Evolutionary conservation across 352 stramenopile species (phyloP), one percentile per base, ranked within the genome.

Genomic region (Phytophthora brassicae): DNA sequence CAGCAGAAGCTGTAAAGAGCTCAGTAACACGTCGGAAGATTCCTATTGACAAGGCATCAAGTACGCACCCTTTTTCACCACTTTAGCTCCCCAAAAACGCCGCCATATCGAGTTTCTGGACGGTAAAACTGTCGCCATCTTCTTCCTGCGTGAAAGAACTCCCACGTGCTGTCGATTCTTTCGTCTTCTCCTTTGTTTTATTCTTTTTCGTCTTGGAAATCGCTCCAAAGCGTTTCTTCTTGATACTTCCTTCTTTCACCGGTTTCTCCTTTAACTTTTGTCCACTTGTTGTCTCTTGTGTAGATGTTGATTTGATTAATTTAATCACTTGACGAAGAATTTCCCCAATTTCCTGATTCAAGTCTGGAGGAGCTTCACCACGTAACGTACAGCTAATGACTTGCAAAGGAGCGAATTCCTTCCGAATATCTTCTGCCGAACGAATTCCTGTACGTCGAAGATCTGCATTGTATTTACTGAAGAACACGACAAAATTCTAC

Each of bases 61-160:
- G 4, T 31, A 23, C 24, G 19, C 55, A 42, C 39, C 22, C 11
- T 28, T n/a, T n/a, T 47, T n/a, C 14, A 41, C 4, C 28, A 24
- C 56, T 66, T n/a, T 65, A 76, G 51, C 26, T 66, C 16, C 82
- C 73, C 6, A 92, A 68, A 64, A 94, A 94, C 14, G 77, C 77
- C 16, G 77, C 66, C 82, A 90, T 94, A 55, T 91, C 83, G 51
- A 89, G 78, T 22, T 79, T 89, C 44, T 92, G 81, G 13, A 92
- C 84, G 20, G 76, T 74, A 57, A 92, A 92, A 22, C 64, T 75
- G 43, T 88, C 79, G 20, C 54, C 47, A 19, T 89, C 72, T 2
- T 65, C 41, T 23, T 75, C 62, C 16, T 66, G 76, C 13, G 65
- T 75, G 54, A 86, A 80, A 4, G 77, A 78, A 46, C 47, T 71